Evolutionary conservation across 768 basidiomycete genomes (phyloP).

Genomic region (Suillus ampliporus): DNA sequence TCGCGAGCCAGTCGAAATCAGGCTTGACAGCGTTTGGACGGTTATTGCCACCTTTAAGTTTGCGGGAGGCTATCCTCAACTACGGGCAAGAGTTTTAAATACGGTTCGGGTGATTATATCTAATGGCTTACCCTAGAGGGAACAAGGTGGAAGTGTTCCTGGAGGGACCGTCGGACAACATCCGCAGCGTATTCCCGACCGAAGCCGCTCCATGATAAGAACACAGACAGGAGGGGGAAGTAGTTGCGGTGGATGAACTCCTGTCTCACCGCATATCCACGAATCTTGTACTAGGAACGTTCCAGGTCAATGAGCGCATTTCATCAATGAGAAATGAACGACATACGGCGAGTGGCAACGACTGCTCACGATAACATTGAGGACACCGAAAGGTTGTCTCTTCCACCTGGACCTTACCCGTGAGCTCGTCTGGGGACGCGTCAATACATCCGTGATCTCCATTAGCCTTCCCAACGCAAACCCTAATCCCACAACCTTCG

Average conservation of each 20-base stretch:
- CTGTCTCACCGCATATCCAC: background rate
- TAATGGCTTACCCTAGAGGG: background rate
- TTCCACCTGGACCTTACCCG: too few relatives aligned
- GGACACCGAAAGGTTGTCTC: slow-evolving; percentile 2
- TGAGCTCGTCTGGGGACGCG: too few relatives aligned
- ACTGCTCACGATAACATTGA: background rate
- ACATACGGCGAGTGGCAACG: background rate
- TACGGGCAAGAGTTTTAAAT: background rate
- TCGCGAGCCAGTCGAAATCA: background rate
- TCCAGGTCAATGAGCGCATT: background rate
- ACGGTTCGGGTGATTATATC: too few relatives aligned
- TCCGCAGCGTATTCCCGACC: background rate
- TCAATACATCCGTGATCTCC: too few relatives aligned
- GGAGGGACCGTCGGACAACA: background rate
- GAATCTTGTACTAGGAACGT: background rate
- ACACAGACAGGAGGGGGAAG: background rate
- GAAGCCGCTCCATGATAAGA: background rate
- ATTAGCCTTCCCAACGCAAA: too few relatives aligned
- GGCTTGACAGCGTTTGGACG: background rate
- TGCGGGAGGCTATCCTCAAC: background rate
- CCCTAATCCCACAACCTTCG: too few relatives aligned
- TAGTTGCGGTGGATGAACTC: background rate
- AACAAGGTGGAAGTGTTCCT: background rate
- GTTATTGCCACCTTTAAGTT: background rate
- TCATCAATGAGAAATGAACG: background rate